Base-by-base conservation (phyloP, 2,329 filamentous ascomycete genomes). In the Diaporthe ampelina region DNA sequence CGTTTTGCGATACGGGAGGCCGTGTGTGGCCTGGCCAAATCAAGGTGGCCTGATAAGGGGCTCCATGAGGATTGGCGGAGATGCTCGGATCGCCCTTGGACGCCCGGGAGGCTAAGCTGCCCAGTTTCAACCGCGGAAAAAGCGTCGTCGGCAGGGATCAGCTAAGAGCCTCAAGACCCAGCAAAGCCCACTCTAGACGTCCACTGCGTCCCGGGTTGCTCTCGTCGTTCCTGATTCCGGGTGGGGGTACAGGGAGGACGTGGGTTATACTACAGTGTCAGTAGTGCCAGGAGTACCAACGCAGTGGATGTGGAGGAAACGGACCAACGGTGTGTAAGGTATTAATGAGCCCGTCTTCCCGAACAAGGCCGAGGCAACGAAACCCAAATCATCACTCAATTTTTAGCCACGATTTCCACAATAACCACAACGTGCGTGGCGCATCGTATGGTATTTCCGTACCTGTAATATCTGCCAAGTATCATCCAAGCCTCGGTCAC, bases 11-110 rank as follows among this genome's bases (percentile, higher is more conserved):
- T 63, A 63, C 15, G 43, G 61, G 17, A 24, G 2, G 4, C 21
- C 24, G 56, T 37, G 32, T 54, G 40, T 43, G 40, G 40, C 40
- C 15, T 17, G 57, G 70, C 54, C 70, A 37, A 72, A 65, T 72
- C 58, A 72, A 72, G 58, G 13, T 40, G n/a, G 50, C 21, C 37
- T 29, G 70, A 72, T 72, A 72, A 72, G 70, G 58, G 50, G 45
- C 35, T 6, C 40, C 26, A 61, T 48, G 52, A 56, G 45, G 57
- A 72, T 63, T 72, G 70, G 57, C 70, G 48, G 70, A 72, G 58
- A 72, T 72, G 70, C 70, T 52, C 63, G 48, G 48, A 40, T 68
- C 63, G 32, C 21, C 21, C 45, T 13, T 68, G 26, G 63, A 26
- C 63, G 32, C 13, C 2, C 32, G 48, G 32, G 29, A 50, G 32